These are phyloP conservation scores for Xylariaceae sp. DNA, from an alignment of 2,329 filamentous ascomycete genomes.

Conservation along the genomic window DNA sequence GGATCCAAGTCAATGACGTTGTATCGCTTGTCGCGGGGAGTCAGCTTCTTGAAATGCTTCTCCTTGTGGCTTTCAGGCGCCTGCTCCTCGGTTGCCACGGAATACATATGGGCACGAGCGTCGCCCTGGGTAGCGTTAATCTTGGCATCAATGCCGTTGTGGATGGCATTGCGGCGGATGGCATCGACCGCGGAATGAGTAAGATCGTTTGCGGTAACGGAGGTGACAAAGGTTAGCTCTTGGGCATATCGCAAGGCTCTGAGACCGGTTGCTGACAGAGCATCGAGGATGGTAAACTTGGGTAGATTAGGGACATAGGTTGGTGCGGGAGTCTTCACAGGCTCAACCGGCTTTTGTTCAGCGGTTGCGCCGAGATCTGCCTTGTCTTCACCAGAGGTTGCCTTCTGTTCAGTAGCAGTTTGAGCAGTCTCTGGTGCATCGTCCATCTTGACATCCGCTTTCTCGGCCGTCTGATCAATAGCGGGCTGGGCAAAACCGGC, in stretches of 20 bases:
- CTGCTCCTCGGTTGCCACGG: conserved; percentile 52
- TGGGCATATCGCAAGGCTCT: conserved; percentile 86
- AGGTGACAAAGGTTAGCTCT: conserved; percentile 79
- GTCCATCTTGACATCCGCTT: conserved; percentile 17
- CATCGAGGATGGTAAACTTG: conserved; percentile 82
- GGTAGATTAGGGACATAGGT: conserved; percentile 32
- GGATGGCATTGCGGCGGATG: conserved; percentile 77
- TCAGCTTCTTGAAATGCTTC: conserved; percentile 37
- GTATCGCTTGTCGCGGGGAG: conserved; percentile 56
- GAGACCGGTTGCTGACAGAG: conserved; percentile 87
- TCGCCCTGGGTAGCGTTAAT: conserved; percentile 74
- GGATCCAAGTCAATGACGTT: conserved; percentile 96
- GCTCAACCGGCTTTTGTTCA: conserved; percentile 9
- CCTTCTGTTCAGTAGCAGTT: background rate
- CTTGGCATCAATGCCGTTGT: conserved; percentile 69
- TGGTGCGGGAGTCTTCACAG: conserved; percentile 15
- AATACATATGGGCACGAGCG: conserved; percentile 89
- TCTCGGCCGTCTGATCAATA: conserved; percentile 5
- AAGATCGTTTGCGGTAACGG: conserved; percentile 85
- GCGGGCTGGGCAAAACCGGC: conserved; percentile 2
- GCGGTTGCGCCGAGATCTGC: conserved; percentile 3
- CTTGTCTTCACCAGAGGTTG: background rate
- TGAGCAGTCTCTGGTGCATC: conserved; percentile 20
- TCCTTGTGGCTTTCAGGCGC: conserved; percentile 37
- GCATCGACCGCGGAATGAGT: conserved; percentile 69